Base-by-base conservation (phyloP, 2,329 filamentous ascomycete species). In the Cladophialophora yegresii region DNA sequence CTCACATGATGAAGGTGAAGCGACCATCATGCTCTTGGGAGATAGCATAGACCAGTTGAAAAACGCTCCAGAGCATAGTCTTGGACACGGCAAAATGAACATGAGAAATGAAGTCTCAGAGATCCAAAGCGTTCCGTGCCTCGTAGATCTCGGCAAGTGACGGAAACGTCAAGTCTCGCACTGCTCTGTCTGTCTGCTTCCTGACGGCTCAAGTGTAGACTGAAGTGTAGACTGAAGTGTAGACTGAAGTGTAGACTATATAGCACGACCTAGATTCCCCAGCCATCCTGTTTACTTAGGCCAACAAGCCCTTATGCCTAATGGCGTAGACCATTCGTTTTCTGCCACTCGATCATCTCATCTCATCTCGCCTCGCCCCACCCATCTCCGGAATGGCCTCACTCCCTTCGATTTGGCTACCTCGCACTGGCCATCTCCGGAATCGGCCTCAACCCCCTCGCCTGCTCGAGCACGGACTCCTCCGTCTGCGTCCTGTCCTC, bases 361-460 rank as follows among this genome's bases (percentile, higher is more conserved):
- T 32, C 30, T 32, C 30, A 8, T 28, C 49, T 53, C 49, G 6
- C 20, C 49, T 26, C 22, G 7, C n/a, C n/a, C n/a, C n/a, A n/a
- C 28, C 36, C 20, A 23, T 56, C 54, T 28, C 51, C 7, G 30
- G 13, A n/a, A 30, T 54, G 54, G 32, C 54, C 32, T 43, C 55
- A 58, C n/a, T 22, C 55, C 55, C 36, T 23, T 47, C 3, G 55
- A n/a, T n/a, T n/a, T n/a, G n/a, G n/a, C n/a, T n/a, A 22, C 28
- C 30, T 40, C 54, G 23, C 54, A 2, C 22, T 36, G 7, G 45
- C 36, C 20, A 23, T 56, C 54, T 28, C 51, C 7, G 30, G 13
- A n/a, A 30, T 54, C 5, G 54, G 32, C 54, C 32, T 43, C 55
- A 58, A 30, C 36, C 55, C 55, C 36, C n/a, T 47, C 3, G 55